Conservation (phyloP, 306 rosid species). For the Casuarina cunninghamiana region DNA sequence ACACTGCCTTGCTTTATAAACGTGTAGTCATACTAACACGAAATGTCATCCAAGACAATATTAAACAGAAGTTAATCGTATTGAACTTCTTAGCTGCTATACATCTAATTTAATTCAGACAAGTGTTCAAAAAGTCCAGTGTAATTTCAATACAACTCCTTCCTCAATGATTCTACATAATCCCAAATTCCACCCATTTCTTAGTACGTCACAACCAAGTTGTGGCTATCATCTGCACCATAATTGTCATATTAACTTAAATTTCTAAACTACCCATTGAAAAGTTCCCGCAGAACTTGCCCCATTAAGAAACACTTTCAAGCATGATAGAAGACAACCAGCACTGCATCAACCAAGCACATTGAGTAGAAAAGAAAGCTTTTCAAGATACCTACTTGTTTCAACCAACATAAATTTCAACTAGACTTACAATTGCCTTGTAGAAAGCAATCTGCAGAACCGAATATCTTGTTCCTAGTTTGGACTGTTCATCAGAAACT, state of each 20-base stretch:
- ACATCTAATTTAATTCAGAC: too few species aligned
- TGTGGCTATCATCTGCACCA: not conserved
- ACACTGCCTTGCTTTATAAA: too few species aligned
- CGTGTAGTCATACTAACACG: too few species aligned
- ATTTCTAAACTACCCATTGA: not conserved
- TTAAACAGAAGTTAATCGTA: too few species aligned
- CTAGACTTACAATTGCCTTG: conserved; percentile 78
- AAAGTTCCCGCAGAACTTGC: not conserved
- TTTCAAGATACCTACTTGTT: too few species aligned
- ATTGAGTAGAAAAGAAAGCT: not conserved
- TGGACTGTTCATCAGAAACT: conserved; percentile 83
- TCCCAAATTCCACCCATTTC: too few species aligned
- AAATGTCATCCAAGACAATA: too few species aligned
- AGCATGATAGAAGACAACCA: not conserved
- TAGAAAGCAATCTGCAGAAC: conserved; percentile 90
- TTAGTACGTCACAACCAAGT: not conserved
- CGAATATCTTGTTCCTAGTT: conserved; percentile 77
- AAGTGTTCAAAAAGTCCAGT: too few species aligned
- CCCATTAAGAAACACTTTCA: not conserved
- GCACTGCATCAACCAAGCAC: not conserved
- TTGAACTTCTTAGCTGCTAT: too few species aligned
- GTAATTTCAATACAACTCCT: too few species aligned
- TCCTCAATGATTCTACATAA: too few species aligned
- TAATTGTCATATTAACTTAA: not conserved
- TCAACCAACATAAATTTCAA: conserved; percentile 4